Evolutionary conservation across 345 rosid species (phyloP), one percentile per base, ranked within the genome.

Genomic region (Lumnitzera racemosa): DNA sequence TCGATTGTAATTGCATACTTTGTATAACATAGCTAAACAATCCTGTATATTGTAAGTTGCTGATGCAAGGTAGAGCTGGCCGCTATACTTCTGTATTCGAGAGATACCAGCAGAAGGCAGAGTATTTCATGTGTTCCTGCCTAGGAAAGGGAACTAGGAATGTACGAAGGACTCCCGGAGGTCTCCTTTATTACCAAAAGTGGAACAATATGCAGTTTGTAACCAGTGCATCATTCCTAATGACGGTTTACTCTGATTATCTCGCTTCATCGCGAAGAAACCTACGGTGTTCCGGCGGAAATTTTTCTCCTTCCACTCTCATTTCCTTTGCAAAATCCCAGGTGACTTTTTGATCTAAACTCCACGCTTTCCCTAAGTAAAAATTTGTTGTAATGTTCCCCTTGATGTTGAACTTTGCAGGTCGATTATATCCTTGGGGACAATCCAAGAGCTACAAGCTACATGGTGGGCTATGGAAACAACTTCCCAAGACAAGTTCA

Each of bases 401-500:
- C 7, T 36, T 36, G 43, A 36, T 49, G 52, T 16, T 12, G 17
- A 15, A 48, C 17, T 47, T 16, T 46, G 52, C 67, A 92, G 89
- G 88, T 90, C 29, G 99, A 95, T 65, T 95, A 95, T 69, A 82
- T 95, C 61, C 96, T 95, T 49, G 99, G 99, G 20, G 99, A 95
- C 76, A 95, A 95, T 70, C 99, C 99, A 0, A 83, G 96, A 68
- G 96, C 92, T 1, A 95, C 96, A 11, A 90, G 97, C 56, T 95
- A 90, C 66, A 88, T 95, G 99, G 97, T 95, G 54, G 99, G 99
- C 0, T 95, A 90, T 63, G 99, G 99, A 25, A 82, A 74, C 89
- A 90, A 88, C 68, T 95, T 77, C 57, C 99, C 99, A 1, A 76
- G 78, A 61, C 85, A 84, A 72, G 95, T 90, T 66, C 99, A 95